A percentile compares a stretch with the other conserved stretches of the same genome.
phyloP scores from a whole-genome alignment of 441 rosid species.

The Gossypium lobatum region DNA sequence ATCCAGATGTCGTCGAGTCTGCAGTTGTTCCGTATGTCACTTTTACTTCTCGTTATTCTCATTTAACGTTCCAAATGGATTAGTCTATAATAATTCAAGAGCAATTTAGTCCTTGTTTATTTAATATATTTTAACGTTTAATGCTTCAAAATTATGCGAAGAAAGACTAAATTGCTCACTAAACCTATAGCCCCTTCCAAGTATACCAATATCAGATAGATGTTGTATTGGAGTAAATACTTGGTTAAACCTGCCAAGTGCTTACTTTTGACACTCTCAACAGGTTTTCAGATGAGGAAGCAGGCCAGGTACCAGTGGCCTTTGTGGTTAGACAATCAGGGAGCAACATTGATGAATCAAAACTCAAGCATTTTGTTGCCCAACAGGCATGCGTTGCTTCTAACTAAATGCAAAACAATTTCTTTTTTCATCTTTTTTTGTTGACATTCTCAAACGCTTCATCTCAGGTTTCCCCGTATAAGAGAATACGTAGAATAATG shows the following conservation, averaged over 20 bases:
- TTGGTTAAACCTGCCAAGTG: neutral
- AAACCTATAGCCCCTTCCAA: too few species aligned
- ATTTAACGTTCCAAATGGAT: too few species aligned
- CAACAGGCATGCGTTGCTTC: constrained; percentile 20
- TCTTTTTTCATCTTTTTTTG: neutral
- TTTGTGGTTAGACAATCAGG: constrained; percentile 34
- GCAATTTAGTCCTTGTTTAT: too few species aligned
- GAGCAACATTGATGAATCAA: constrained; percentile 26
- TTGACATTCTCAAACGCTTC: neutral
- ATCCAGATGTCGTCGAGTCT: constrained; percentile 45
- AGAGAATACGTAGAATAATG: constrained; percentile 34
- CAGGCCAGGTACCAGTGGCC: constrained; percentile 46
- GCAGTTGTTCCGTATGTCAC: constrained; percentile 47
- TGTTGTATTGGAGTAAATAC: neutral
- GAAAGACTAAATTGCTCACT: too few species aligned
- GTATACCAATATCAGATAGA: too few species aligned
- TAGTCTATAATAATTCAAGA: too few species aligned
- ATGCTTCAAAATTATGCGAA: too few species aligned
- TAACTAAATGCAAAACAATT: neutral
- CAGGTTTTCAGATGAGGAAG: constrained; percentile 50
- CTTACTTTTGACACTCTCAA: neutral
- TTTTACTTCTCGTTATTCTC: neutral
- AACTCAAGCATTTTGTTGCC: constrained; percentile 35
- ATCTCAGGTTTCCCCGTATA: constrained; percentile 51
- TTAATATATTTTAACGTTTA: too few species aligned